Evolutionary conservation across 345 rosid species (phyloP), one percentile per base, ranked within the genome.

Genomic region (Carallia brachiata): DNA sequence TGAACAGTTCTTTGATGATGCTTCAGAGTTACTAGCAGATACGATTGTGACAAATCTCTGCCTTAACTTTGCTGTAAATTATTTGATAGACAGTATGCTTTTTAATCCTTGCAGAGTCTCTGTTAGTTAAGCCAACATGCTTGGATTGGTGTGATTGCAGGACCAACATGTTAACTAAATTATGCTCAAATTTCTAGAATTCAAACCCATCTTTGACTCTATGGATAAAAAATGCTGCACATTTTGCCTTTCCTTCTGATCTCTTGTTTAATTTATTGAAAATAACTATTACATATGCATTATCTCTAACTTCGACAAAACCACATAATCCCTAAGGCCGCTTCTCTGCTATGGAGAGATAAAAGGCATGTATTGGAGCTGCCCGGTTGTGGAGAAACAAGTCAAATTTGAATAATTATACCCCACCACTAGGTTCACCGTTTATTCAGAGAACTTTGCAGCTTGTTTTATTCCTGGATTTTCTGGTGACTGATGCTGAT

Each of bases 231-330:
- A 7, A 30, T 27, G 31, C 12, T 30, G 50, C 70, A 6, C 64
- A 36, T 40, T 17, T 27, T 4, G 15, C 36, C 44, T 58, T 67
- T 18, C 34, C 18, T 56, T 44, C 61, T 52, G 16, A 60, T 36
- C 44, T 69, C 66, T 57, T 44, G 52, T 34, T 73, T 64, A 70
- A 50, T 65, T 53, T 59, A 31, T 17, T 19, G 6, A 53, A 53
- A 52, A 63, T 62, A n/a, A 65, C 55, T 79, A 8, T 53, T 59
- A 71, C 23, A n/a, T 48, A 53, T 69, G 18, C 55, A 48, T 54
- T 62, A 7, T 69, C 30, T 78, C 53, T 65, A 70, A 77, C 76
- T 73, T 74, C 77, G 75, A 67, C 85, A 86, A 87, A 71, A 78
- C 60, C 77, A 70, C 70, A 71, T 71, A 65, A 73, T 84, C 66